phyloP scores from a whole-genome alignment of 306 rosid genomes.

The Carpinus viminea region DNA sequence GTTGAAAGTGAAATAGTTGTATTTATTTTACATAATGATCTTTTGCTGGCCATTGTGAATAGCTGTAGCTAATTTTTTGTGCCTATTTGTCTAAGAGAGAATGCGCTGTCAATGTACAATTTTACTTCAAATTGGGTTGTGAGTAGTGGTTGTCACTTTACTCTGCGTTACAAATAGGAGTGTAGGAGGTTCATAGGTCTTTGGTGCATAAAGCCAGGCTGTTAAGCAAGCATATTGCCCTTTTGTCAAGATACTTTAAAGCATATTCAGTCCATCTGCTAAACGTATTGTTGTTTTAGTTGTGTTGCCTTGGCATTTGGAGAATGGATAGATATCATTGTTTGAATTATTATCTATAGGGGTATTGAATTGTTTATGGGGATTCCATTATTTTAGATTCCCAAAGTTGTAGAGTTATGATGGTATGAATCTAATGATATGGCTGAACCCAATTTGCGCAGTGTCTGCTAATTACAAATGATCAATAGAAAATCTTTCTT shows the following conservation, averaged over 20 bases:
- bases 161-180: neutral
- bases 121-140: neutral
- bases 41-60: no score
- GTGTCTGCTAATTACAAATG: neutral
- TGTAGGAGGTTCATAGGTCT: neutral
- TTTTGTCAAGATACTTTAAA: no score
- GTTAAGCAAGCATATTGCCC: no score
- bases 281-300: neutral
- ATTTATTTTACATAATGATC: no score
- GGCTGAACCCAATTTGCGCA: neutral
- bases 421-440: neutral
- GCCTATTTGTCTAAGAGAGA: neutral
- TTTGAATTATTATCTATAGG: neutral
- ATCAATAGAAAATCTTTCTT: neutral
- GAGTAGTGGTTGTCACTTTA: neutral
- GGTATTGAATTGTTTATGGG: neutral
- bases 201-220: neutral
- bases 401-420: neutral
- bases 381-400: neutral
- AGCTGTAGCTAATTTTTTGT: no score
- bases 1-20: neutral
- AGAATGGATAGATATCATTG: neutral
- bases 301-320: neutral
- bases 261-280: neutral
- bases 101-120: neutral